Evolutionary conservation across 495 filamentous ascomycete species (phyloP).

Genomic region (Talaromyces proteolyticus): DNA sequence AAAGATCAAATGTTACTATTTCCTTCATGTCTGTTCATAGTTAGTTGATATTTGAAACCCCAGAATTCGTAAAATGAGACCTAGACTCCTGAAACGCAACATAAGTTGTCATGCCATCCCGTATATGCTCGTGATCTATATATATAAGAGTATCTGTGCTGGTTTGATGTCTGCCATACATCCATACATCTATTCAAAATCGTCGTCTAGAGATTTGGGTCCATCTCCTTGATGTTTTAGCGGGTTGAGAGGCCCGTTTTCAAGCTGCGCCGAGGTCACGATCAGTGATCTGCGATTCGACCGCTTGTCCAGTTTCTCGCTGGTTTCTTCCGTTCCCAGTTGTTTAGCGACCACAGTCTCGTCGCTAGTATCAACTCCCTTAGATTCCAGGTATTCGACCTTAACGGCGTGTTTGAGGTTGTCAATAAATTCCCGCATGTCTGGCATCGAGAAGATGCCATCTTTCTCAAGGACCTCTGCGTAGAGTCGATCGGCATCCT

Average conservation of each 20-base stretch:
- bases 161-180: slow-evolving; percentile 7
- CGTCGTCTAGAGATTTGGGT: slow-evolving; percentile 32
- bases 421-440: slow-evolving; percentile 54
- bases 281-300: slow-evolving; percentile 36
- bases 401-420: slow-evolving; percentile 54
- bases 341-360: slow-evolving; percentile 22
- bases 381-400: slow-evolving; percentile 39
- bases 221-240: slow-evolving; percentile 21
- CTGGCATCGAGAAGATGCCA: slow-evolving; percentile 49
- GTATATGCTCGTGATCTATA: neutral
- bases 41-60: neutral
- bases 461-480: slow-evolving; percentile 49
- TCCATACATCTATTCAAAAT: slow-evolving; percentile 45
- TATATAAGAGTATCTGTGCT: neutral
- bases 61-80: neutral
- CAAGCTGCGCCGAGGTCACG: slow-evolving; percentile 27
- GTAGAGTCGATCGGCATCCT: slow-evolving; percentile 66
- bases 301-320: slow-evolving; percentile 44
- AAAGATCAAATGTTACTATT: too few species aligned
- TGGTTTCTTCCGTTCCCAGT: slow-evolving; percentile 54
- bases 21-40: too few species aligned
- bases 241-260: slow-evolving; percentile 25
- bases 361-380: slow-evolving; percentile 27
- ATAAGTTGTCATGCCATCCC: neutral
- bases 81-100: neutral